phyloP scores from a whole-genome alignment of 176 grass and related monocot genomes.

The Aegilops sharonensis region DNA sequence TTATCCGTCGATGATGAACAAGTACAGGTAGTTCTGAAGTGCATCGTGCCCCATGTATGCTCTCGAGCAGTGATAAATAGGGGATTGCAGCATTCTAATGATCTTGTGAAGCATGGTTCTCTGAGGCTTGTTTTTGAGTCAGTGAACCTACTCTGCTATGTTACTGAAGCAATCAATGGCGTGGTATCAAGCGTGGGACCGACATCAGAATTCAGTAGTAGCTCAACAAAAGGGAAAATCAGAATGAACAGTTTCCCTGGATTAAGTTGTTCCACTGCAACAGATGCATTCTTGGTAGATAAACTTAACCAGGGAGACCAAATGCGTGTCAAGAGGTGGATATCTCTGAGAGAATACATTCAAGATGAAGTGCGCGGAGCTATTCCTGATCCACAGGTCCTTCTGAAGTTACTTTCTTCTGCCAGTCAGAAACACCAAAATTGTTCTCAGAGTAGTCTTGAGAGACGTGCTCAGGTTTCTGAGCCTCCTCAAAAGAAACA shows the following conservation, averaged over 20 bases:
- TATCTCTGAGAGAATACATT: constrained; percentile 72
- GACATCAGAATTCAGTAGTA: constrained; percentile 14
- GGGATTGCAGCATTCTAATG: constrained; percentile 81
- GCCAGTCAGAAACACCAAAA: constrained; percentile 52
- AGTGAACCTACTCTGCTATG: constrained; percentile 54
- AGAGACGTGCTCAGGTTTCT: constrained; percentile 40
- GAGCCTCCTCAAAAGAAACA: constrained; percentile 65
- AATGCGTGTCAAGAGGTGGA: constrained; percentile 41
- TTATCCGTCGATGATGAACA: constrained; percentile 55
- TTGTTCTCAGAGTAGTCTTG: constrained; percentile 29
- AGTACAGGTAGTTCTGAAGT: constrained; percentile 66
- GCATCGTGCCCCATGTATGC: constrained; percentile 63
- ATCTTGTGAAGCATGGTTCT: constrained; percentile 85
- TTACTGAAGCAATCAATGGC: constrained; percentile 52
- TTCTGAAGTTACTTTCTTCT: constrained; percentile 86
- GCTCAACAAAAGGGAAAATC: constrained; percentile 22
- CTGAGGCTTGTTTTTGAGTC: constrained; percentile 76
- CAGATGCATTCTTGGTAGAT: constrained; percentile 30
- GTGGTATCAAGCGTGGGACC: constrained; percentile 15
- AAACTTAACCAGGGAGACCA: constrained; percentile 31
- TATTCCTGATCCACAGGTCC: constrained; percentile 88
- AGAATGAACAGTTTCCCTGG: constrained; percentile 35
- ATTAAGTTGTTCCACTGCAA: constrained; percentile 44
- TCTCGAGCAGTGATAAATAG: constrained; percentile 76
- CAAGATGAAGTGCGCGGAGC: constrained; percentile 63